These are phyloP conservation scores for Globisporangium splendens DNA, from an alignment of 352 stramenopile species.

Conservation along the genomic window DNA sequence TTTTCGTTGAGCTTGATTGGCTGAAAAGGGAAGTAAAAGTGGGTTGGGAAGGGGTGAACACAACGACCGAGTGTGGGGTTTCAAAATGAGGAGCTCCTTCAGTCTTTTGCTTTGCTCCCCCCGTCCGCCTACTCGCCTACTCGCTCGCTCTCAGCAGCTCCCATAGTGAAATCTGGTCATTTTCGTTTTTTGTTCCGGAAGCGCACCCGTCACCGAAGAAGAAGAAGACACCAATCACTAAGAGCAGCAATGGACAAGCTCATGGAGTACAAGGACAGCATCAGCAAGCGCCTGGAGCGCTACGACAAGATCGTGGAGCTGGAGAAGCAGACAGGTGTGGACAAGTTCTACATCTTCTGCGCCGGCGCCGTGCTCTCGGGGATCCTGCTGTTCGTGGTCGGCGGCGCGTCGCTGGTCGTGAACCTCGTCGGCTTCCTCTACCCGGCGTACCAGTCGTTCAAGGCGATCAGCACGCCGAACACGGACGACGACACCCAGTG, in stretches of 20 bases:
- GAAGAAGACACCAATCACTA: not conserved
- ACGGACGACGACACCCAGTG: constrained; percentile 84
- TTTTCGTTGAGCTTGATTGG: no score
- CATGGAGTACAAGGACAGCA: constrained; percentile 82
- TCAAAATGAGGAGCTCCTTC: no score
- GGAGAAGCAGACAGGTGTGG: constrained; percentile 81
- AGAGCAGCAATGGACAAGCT: constrained; percentile 65
- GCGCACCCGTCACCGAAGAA: constrained; percentile 17
- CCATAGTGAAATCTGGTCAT: constrained; percentile 17
- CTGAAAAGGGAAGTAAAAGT: no score
- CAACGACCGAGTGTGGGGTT: no score
- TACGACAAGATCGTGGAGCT: constrained; percentile 83
- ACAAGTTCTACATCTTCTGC: constrained; percentile 88
- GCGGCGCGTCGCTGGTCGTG: constrained; percentile 72
- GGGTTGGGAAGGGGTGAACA: no score
- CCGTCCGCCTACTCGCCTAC: no score
- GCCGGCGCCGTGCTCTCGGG: constrained; percentile 38
- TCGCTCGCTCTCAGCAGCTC: no score
- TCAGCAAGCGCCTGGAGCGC: constrained; percentile 71
- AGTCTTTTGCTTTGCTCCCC: no score
- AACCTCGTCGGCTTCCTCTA: constrained; percentile 87
- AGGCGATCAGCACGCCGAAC: constrained; percentile 74
- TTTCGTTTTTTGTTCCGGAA: constrained; percentile 40
- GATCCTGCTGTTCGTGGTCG: constrained; percentile 75
- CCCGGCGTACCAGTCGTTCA: constrained; percentile 87